Evolutionary conservation across 441 rosid species (phyloP).

Genomic region (Geranium incanum): DNA sequence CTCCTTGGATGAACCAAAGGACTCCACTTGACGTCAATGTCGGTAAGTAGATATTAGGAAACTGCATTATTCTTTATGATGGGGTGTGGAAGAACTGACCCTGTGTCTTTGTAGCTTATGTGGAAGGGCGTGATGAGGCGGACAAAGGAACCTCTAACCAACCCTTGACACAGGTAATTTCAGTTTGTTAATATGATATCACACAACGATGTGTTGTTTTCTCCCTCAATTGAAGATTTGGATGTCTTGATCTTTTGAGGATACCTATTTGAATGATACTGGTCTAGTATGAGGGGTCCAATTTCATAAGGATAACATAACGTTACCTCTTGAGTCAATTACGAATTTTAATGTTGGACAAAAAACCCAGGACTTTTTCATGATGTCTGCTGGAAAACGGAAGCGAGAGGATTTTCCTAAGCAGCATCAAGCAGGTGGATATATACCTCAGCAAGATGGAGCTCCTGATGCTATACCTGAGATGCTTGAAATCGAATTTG

Average conservation of each 20-base stretch:
- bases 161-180: conserved; percentile 63
- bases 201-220: conserved; percentile 12
- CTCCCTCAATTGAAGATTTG: conserved; percentile 17
- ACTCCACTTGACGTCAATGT: conserved; percentile 85
- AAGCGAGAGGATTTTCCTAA: conserved; percentile 77
- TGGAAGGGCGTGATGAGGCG: conserved; percentile 80
- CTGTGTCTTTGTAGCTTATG: conserved; percentile 56
- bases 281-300: conserved; percentile 6
- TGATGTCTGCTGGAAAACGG: conserved; percentile 67
- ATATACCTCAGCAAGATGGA: conserved; percentile 95
- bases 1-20: conserved; percentile 83
- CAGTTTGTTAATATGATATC: conserved; percentile 12
- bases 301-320: conserved; percentile 13
- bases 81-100: conserved; percentile 18
- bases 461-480: conserved; percentile 47
- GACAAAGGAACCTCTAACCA: conserved; percentile 71
- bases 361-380: conserved; percentile 74
- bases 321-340: conserved; percentile 17
- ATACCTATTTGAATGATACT: conserved; percentile 12
- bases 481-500: conserved; percentile 27
- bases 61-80: conserved; percentile 10
- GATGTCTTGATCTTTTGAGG: conserved; percentile 12
- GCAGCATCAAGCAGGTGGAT: conserved; percentile 73
- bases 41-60: conserved; percentile 48
- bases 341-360: conserved; percentile 25